Evolutionary conservation across 2,329 filamentous ascomycete species (phyloP), one percentile per base, ranked within the genome.

Genomic region (Aspergillus caelatus): DNA sequence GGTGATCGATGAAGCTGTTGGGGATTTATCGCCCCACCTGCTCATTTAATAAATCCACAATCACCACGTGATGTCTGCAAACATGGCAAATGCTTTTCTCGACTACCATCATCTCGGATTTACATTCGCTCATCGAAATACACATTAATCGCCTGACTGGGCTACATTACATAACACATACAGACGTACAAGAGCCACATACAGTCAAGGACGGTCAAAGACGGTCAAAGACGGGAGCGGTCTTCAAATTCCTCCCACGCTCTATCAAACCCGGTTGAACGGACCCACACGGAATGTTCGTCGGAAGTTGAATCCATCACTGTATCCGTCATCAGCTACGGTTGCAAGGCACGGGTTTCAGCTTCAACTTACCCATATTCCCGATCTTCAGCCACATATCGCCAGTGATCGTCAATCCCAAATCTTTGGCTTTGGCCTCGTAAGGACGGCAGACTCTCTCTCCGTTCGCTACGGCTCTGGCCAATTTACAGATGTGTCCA

Each of bases 401-500:
- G 1, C 76, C 79, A 32, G 75, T 74, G 30, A 83, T 75, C 19
- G 67, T 67, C 61, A 81, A 75, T 1, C 69, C 67, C 11, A 71
- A 65, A 34, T 74, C 70, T 39, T 68, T 61, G 3, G 60, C 69
- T 23, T 60, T 64, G 16, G 60, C 68, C 59, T 81, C 77, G 62
- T 74, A 78, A 19, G 70, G 66, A 46, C 71, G 68, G 56, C 78
- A 81, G 1, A 75, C 86, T 78, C 77, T 79, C 77, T 89, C 82
- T 1, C 87, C 92, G 70, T 93, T 78, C 4, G 85, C 85, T 21
- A 95, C 76, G 1, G 92, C 89, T 36, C 93, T 82, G 9, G 89
- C 82, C 6, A 96, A 79, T 77, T 97, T 97, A 60, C 89, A 83
- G 11, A 88, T 83, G 78, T 98, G 94, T 0, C 94, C 93, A 76